Conservation (phyloP, 139 green algal genomes). For the Choricystis sp. region DNA sequence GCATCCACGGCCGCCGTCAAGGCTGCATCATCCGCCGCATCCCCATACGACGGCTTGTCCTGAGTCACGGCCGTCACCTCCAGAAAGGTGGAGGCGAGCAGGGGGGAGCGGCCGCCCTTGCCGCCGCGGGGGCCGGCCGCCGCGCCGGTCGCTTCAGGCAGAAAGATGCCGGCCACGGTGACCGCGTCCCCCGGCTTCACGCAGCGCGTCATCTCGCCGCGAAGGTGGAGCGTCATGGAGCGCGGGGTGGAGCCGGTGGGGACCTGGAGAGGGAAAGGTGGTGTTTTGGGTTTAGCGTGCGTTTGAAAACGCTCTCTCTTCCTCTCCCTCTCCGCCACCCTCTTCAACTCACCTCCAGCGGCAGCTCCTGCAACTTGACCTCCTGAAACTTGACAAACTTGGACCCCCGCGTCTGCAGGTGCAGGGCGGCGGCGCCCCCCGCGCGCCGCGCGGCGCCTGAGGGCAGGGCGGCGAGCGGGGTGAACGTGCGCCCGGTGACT, state of each 20-base stretch:
- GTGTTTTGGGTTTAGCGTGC: too few species aligned
- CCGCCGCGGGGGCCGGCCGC: slow-evolving; percentile 26
- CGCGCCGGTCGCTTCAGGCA: slow-evolving; percentile 70
- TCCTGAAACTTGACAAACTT: slow-evolving; percentile 94
- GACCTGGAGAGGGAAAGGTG: too few species aligned
- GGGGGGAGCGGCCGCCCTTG: slow-evolving; percentile 25
- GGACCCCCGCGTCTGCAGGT: slow-evolving; percentile 64
- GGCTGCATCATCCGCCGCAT: slow-evolving; percentile 7
- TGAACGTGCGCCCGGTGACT: slow-evolving; percentile 18
- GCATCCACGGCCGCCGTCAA: slow-evolving; percentile 24
- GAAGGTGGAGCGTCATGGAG: slow-evolving; percentile 71
- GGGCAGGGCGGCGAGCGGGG: not conserved
- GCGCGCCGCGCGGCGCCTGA: too few species aligned
- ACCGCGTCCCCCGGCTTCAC: slow-evolving; percentile 77
- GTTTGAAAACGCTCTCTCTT: slow-evolving; percentile 29
- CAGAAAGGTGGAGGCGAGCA: slow-evolving; percentile 84
- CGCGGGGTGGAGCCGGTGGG: slow-evolving; percentile 83
- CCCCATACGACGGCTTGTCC: slow-evolving; percentile 57
- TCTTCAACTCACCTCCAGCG: slow-evolving; percentile 24
- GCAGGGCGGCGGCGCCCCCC: not conserved
- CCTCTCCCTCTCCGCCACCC: not conserved
- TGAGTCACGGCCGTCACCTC: slow-evolving; percentile 60
- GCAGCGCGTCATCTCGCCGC: slow-evolving; percentile 65
- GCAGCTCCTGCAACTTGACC: slow-evolving; percentile 46
- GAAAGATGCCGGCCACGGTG: slow-evolving; percentile 73